Base-by-base conservation (phyloP, 2,329 filamentous ascomycete species). In the Neurospora sp. region DNA sequence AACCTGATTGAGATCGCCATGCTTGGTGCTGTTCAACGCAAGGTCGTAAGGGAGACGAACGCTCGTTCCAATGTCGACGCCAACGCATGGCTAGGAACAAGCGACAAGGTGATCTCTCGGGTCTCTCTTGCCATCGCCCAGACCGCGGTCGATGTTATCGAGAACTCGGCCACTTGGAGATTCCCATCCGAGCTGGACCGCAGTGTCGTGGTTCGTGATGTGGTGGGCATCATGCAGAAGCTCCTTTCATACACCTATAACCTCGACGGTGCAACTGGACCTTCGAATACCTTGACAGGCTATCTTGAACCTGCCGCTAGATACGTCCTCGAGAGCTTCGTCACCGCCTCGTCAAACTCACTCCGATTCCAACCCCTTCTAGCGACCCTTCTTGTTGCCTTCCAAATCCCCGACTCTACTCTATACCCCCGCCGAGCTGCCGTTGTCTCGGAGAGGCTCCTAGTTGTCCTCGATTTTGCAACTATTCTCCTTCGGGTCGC, bases 81-180 rank as follows among this genome's bases (percentile, higher is more conserved):
- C 10, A 87, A 86, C 72, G 81, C 89, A 70, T 90, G 90, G 81
- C 86, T 91, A 43, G 90, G 91, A 6, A 90, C 93, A 39, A 91
- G 93, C 5, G 91, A 96, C 74, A 91, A 93, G 77, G 86, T 91
- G 46, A 86, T 97, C 74, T 86, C 88, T 66, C 88, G 87, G 67
- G 89, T 94, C 19, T 84, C 93, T 46, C 82, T 90, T 66, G 89
- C 90, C 4, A 91, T 95, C 75, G 90, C 90, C 7, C 89, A 91
- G 74, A 90, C 90, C 1, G 85, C 93, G 73, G 86, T 96, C 33
- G 93, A 97, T 76, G 87, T 96, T 7, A 91, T 96, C 74, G 93
- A 97, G 80, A 96, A 91, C 78, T 92, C 91, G 43, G 87, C 89
- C 38, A 93, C 90, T 5, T 99, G 95, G 96, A 90, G 90, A 74